Conservation (phyloP, 2,329 filamentous ascomycete species). For the Cytospora paraplurivora region DNA sequence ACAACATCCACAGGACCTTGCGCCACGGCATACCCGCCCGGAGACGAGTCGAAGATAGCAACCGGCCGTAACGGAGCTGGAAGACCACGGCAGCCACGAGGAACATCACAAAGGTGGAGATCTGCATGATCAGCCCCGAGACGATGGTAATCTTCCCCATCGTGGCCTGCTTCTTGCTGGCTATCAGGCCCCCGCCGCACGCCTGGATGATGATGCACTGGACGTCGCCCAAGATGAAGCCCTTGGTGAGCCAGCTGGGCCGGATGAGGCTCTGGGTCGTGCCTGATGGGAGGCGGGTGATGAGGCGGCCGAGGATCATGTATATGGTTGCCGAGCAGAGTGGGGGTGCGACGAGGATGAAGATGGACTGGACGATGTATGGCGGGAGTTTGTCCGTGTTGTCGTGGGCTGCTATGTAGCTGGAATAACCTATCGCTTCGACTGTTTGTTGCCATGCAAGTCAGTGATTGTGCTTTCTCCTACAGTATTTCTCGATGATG, state of each 20-base stretch:
- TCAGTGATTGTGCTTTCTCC: neutral
- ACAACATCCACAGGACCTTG: slow-evolving; percentile 33
- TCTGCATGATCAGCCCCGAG: slow-evolving; percentile 57
- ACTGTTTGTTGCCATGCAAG: slow-evolving; percentile 36
- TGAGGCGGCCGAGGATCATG: slow-evolving; percentile 51
- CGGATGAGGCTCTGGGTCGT: slow-evolving; percentile 39
- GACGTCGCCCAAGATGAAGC: slow-evolving; percentile 58
- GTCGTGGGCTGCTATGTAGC: slow-evolving; percentile 36
- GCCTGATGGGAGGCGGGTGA: slow-evolving; percentile 41
- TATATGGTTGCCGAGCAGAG: slow-evolving; percentile 54
- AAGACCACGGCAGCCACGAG: slow-evolving; percentile 51
- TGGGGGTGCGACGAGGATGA: slow-evolving; percentile 50
- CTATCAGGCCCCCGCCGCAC: slow-evolving; percentile 44
- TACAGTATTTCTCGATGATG: neutral
- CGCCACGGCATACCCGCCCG: slow-evolving; percentile 33
- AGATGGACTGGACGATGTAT: slow-evolving; percentile 46
- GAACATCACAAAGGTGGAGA: slow-evolving; percentile 60
- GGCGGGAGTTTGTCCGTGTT: slow-evolving; percentile 39
- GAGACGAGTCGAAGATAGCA: slow-evolving; percentile 23
- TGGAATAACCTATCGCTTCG: slow-evolving; percentile 46
- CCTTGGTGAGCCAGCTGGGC: slow-evolving; percentile 50
- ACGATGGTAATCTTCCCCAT: slow-evolving; percentile 57
- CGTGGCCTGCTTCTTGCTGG: slow-evolving; percentile 32
- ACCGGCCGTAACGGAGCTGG: slow-evolving; percentile 41
- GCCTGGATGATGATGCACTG: slow-evolving; percentile 55